phyloP scores from a whole-genome alignment of 192 early-diverging fungal species.

The Gigaspora rosea region DNA sequence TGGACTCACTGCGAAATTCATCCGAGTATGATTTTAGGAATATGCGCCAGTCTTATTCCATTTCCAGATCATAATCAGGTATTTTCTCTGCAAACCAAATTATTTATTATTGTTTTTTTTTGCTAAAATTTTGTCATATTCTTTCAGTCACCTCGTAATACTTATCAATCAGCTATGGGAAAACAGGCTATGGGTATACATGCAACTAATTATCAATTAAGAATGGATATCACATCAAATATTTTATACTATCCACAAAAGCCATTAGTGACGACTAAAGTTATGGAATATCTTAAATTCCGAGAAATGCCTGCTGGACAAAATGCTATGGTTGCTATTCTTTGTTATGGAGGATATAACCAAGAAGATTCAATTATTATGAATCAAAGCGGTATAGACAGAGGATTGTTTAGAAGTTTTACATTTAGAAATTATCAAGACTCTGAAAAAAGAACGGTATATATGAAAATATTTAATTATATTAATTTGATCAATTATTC shows the following conservation, averaged over 20 bases:
- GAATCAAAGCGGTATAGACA: conserved; percentile 98
- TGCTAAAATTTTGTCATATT: no score
- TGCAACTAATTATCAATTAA: conserved; percentile 91
- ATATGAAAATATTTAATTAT: background rate
- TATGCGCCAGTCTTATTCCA: conserved; percentile 97
- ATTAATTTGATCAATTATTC: background rate
- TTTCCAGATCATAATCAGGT: conserved; percentile 99
- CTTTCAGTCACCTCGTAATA: conserved; percentile 93
- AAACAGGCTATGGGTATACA: conserved; percentile 99
- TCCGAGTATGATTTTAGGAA: conserved; percentile 98
- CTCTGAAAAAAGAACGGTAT: conserved; percentile 82
- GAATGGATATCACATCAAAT: conserved; percentile 98
- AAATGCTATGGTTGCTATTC: conserved; percentile 96
- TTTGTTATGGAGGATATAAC: conserved; percentile 98
- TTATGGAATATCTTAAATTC: conserved; percentile 96
- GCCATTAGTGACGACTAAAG: conserved; percentile 91
- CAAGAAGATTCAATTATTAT: conserved; percentile 99
- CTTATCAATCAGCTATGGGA: conserved; percentile 99
- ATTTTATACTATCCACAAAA: conserved; percentile 99
- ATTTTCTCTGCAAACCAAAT: background rate
- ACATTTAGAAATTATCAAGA: conserved; percentile 97
- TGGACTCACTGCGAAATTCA: conserved; percentile 99
- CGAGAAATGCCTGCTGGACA: conserved; percentile 97
- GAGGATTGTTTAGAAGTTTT: conserved; percentile 94
- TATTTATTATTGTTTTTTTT: no score